phyloP scores from a whole-genome alignment of 768 basidiomycete species.

The Amanita inopinata region DNA sequence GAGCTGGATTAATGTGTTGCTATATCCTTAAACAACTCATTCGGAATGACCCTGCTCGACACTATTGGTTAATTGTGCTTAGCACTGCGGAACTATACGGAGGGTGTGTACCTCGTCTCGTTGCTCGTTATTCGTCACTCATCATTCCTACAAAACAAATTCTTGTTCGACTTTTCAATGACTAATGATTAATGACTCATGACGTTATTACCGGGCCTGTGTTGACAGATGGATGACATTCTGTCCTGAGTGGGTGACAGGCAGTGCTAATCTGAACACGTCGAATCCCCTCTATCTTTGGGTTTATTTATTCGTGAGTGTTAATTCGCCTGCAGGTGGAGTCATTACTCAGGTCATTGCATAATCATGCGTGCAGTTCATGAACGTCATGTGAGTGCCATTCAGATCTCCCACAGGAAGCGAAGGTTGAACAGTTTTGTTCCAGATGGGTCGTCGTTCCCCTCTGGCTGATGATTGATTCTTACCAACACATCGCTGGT shows the following conservation, averaged over 20 bases:
- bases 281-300: constrained; percentile 65
- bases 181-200: too few species aligned
- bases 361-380: constrained; percentile 38
- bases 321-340: not conserved
- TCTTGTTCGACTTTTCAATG: too few species aligned
- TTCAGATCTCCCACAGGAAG: not conserved
- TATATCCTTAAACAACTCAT: constrained; percentile 61
- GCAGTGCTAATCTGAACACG: constrained; percentile 61
- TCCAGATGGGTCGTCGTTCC: constrained; percentile 75
- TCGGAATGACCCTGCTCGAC: constrained; percentile 52
- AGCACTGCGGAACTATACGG: constrained; percentile 75
- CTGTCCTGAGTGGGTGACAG: constrained; percentile 77
- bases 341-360: not conserved
- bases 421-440: constrained; percentile 4
- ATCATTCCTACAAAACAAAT: too few species aligned
- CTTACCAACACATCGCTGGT: constrained; percentile 59
- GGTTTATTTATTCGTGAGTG: constrained; percentile 73
- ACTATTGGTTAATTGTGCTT: constrained; percentile 75
- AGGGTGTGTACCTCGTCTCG: constrained; percentile 32
- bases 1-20: constrained; percentile 64
- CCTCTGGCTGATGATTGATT: constrained; percentile 67
- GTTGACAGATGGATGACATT: constrained; percentile 73
- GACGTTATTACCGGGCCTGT: too few species aligned
- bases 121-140: not conserved
- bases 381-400: constrained; percentile 63